Conservation (phyloP, 768 basidiomycete genomes). For the Leccinum sublutescens region DNA sequence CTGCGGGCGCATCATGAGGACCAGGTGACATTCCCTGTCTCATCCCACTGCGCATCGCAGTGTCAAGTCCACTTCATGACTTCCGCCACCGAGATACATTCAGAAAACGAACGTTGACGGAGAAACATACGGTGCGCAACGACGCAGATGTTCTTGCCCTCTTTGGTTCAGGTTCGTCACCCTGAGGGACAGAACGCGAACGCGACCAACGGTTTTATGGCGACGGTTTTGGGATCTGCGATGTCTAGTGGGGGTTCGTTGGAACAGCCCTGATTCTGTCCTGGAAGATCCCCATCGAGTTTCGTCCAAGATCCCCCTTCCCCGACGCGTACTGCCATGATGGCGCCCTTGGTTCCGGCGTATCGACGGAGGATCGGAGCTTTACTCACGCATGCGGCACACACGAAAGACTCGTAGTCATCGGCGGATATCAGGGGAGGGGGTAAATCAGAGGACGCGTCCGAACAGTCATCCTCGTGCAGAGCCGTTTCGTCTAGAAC, state of each 20-base stretch:
- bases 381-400: constrained; percentile 61
- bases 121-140: no score
- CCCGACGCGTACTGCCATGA: constrained; percentile 61
- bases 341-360: constrained; percentile 66
- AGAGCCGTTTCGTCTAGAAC: constrained; percentile 4
- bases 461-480: constrained; percentile 53
- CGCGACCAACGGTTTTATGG: constrained; percentile 26
- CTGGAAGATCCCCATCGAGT: constrained; percentile 35
- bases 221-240: constrained; percentile 20
- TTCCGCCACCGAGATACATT: no score
- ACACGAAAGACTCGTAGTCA: constrained; percentile 77
- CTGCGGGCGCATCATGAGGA: no score
- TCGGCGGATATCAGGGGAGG: constrained; percentile 62
- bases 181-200: constrained; percentile 23
- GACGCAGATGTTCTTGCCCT: constrained; percentile 38
- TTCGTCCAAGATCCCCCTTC: constrained; percentile 50
- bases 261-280: not conserved
- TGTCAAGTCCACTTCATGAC: no score
- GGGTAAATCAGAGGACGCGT: constrained; percentile 62
- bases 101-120: no score
- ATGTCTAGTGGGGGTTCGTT: constrained; percentile 25
- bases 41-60: no score
- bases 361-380: constrained; percentile 54
- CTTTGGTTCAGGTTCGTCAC: constrained; percentile 42
- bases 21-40: no score